Conservation (phyloP, 1,139 yeast genomes). For the Entelexis paramagnoliae region DNA sequence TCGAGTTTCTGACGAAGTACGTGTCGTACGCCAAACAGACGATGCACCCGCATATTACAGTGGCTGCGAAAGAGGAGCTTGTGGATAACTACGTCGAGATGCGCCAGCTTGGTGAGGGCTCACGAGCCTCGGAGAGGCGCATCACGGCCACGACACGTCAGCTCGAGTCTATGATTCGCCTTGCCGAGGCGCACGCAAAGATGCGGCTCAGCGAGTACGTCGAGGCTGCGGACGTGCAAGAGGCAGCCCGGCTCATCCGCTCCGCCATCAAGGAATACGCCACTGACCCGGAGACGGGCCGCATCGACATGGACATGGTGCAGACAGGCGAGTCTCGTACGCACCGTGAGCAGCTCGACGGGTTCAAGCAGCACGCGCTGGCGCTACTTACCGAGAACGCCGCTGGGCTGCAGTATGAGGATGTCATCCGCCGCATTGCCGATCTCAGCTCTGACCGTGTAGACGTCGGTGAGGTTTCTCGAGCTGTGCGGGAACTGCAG, state of each 20-base stretch:
- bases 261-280: conserved; percentile 97
- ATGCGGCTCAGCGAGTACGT: conserved; percentile 73
- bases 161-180: conserved; percentile 81
- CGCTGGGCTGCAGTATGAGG: conserved; percentile 46
- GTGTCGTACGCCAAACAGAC: conserved; percentile 88
- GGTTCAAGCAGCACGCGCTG: conserved; percentile 50
- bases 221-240: conserved; percentile 73
- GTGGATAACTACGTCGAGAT: conserved; percentile 87
- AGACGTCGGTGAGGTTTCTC: conserved; percentile 61
- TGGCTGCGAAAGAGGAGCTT: conserved; percentile 71
- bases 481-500: conserved; percentile 55
- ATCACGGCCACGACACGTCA: conserved; percentile 98
- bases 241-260: conserved; percentile 83
- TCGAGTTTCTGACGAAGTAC: conserved; percentile 76
- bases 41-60: conserved; percentile 63
- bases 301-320: conserved; percentile 93
- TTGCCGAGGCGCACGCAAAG: conserved; percentile 94
- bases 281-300: conserved; percentile 92
- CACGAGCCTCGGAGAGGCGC: conserved; percentile 74
- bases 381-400: conserved; percentile 19
- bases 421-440: conserved; percentile 51
- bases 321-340: conserved; percentile 93
- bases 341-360: conserved; percentile 71
- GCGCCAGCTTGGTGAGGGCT: conserved; percentile 91
- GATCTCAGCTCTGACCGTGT: conserved; percentile 60